Conservation (phyloP, 2,329 filamentous ascomycete genomes). For the Grosmannia serpens region DNA sequence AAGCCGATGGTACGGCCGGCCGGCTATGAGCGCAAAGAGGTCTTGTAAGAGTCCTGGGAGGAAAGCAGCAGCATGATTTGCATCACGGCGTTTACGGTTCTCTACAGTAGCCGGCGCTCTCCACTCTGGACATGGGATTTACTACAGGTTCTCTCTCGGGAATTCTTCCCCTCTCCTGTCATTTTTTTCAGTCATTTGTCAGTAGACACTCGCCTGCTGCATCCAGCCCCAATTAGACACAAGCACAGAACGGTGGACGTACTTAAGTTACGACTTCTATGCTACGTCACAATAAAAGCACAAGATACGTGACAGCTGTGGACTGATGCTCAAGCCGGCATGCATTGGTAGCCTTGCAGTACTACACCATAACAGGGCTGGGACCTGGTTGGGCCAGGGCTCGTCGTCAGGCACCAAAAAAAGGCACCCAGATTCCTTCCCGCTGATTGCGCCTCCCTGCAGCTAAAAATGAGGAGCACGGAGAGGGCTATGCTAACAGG, state of each 20-base stretch:
- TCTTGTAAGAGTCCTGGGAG: conserved; percentile 32
- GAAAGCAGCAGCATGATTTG: neutral
- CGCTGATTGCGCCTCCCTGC: neutral
- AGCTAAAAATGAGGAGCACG: neutral
- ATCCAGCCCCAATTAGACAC: no score
- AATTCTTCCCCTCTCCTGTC: neutral
- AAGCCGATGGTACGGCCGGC: conserved; percentile 52
- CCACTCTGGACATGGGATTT: neutral
- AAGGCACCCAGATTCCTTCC: neutral
- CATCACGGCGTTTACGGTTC: no score
- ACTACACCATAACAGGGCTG: no score
- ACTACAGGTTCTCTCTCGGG: neutral
- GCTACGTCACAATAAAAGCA: no score
- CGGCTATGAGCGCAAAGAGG: conserved; percentile 77
- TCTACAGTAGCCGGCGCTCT: neutral
- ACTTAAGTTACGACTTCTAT: no score
- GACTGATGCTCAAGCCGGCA: no score
- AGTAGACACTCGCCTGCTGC: no score
- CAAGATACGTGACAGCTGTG: no score
- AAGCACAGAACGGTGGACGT: no score
- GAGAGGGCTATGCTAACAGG: neutral
- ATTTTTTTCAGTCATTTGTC: neutral
- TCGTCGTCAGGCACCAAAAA: no score
- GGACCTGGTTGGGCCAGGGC: no score
- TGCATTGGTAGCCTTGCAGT: no score